Evolutionary conservation across 2,329 filamentous ascomycete genomes (phyloP), one percentile per base, ranked within the genome.

Genomic region (Capronia epimyces): DNA sequence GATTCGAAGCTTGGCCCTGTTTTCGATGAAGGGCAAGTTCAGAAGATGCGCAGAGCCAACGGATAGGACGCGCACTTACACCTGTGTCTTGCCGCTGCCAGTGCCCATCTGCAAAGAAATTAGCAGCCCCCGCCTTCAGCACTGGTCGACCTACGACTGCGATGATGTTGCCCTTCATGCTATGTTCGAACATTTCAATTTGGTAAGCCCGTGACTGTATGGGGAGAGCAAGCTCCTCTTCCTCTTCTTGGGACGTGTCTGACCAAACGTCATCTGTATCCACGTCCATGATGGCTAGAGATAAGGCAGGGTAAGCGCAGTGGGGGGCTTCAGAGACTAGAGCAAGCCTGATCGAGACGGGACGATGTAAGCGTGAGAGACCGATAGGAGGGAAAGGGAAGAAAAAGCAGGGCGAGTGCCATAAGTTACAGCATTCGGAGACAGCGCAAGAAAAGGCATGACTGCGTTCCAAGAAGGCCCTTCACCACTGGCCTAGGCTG

Each of bases 81-180:
- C 79, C 58, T 85, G 82, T 2, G 86, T 89, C 65, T 90, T 90
- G 1, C 86, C 86, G 57, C 80, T 87, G 1, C 86, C 86, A 0
- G 86, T 90, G 55, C 87, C 85, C 86, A 89, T 89, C 84, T 86
- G 54, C 16, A 16, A n/a, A 24, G 49, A 10, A 8, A 22, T 57
- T 13, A 68, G 48, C 27, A 36, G 18, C 40, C 21, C 32, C 29
- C 22, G 43, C 51, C 25, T 32, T 40, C 36, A 43, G 47, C 20
- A 12, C 32, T 9, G n/a, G 16, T 20, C 18, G 16, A 34, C 60
- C 67, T 70, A 87, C 84, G 21, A 80, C 80, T 46, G 89, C 80
- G 58, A 90, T 87, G 25, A 84, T 79, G 64, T 89, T 90, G 41
- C 75, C 71, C 53, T 77, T 75, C 60, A 87, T 71, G 61, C 84